Base-by-base conservation (phyloP, 2,329 filamentous ascomycete genomes). In the Hymenoscyphus occultus region DNA sequence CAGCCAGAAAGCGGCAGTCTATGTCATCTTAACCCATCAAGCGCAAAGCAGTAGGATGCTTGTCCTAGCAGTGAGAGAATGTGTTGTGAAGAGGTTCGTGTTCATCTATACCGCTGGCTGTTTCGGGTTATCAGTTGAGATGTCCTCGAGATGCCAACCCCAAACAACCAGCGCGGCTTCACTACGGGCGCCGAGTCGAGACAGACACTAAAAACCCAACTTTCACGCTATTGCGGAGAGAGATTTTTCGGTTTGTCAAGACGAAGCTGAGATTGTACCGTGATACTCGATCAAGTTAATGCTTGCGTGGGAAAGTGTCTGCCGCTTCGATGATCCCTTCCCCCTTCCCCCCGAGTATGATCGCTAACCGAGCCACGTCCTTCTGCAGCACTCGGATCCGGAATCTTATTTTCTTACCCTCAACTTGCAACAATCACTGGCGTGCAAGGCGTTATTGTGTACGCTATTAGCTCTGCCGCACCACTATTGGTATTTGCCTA, bases 281-380 rank as follows among this genome's bases (percentile, higher is more conserved):
- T 93, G 83, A 80, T 88, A 94, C 91, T 94, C 91, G 91, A 95
- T 91, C 91, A 95, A 95, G 91, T 91, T 94, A 95, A 94, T 93
- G 90, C 91, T 95, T 95, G 91, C 91, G 91, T 94, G 91, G 89
- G 91, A 90, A 94, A 93, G 84, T 91, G 94, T 91, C 90, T 93
- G 91, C 91, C 91, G 90, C 90, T 92, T 86, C 66, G 81, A 79
- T 80, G 76, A 78, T 77, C 75, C 73, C 76, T 74, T 72, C 70
- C 72, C 67, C 68, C 67, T 64, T 61, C 61, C 40, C 40, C 48
- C 69, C 57, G 68, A 71, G 71, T 68, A 71, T 71, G 63, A 69
- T 68, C 75, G 78, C 81, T 84, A 78, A 85, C 77, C 75, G 73
- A 71, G 75, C 59, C 63, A 63, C 5, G 22, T 69, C 60, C 59